Evolutionary conservation across 257 asterid genomes (phyloP), one percentile per base, ranked within the genome.

Genomic region (Primulina tabacum): DNA sequence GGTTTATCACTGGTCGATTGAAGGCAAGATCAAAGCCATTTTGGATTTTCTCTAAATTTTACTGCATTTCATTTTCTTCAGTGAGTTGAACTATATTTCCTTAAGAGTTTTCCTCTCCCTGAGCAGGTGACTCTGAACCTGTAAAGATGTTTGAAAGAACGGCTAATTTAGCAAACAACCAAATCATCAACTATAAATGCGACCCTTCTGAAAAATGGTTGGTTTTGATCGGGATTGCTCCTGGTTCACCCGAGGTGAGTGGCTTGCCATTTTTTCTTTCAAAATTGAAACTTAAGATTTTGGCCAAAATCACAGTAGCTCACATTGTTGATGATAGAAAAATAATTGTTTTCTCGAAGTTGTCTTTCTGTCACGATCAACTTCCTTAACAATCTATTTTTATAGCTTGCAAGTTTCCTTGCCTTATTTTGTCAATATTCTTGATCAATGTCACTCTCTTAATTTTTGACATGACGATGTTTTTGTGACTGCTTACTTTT

Each of bases 191-290:
- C 81, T 94, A 94, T 79, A 83, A 92, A 69, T 91, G 99, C 8
- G 99, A 94, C 73, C 96, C 98, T 76, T 84, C 99, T 69, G 99
- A 91, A 81, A 91, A 94, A 79, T 94, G 98, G 98, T 78, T 94
- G 98, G 97, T 91, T 77, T 78, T 94, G 87, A 87, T 91, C 76
- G 99, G 99, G 52, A 91, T 89, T 64, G 98, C 98, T 69, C 98
- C 98, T 76, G 99, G 99, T 69, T 86, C 97, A 28, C 80, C 98
- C 0, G 99, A 94, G 96, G 99, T 94, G 70, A 47, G 84, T 80
- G 71, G 53, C 69, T 74, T 26, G 20, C 20, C 0, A 57, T 71
- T 55, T 32, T 65, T 32, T 29, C 69, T 71, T 64, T 50, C 74
- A 43, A 58, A 35, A 18, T 30, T 67, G 64, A 33, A 52, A 73